A percentile compares a stretch with the other conserved stretches of the same genome.
Conservation (phyloP, 768 basidiomycete species). For the Tubosaeta sp. region DNA sequence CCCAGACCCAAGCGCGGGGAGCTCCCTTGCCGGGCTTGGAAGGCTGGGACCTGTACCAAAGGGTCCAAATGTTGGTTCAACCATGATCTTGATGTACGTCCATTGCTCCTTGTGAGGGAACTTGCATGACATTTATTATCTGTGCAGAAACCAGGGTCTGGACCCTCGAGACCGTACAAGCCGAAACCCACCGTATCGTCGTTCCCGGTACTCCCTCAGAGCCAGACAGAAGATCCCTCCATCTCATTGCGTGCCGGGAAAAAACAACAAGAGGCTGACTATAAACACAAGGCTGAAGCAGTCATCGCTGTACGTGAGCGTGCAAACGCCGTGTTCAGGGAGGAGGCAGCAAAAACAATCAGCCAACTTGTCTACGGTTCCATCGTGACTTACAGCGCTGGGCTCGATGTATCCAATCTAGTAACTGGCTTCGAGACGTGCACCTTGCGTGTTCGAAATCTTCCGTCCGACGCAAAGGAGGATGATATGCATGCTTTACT, state of each 20-base stretch:
- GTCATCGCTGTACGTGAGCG: slow-evolving; percentile 10
- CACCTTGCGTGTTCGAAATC: slow-evolving; percentile 41
- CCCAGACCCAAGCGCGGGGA: slow-evolving; percentile 22
- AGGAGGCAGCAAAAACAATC: slow-evolving; percentile 41
- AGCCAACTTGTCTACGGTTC: slow-evolving; percentile 44
- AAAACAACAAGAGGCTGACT: neutral
- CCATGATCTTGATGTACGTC: slow-evolving; percentile 33
- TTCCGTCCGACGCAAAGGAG: slow-evolving; percentile 38
- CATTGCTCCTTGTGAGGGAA: neutral
- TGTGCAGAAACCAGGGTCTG: slow-evolving; percentile 9
- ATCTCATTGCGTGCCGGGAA: neutral
- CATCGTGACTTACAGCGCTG: slow-evolving; percentile 48
- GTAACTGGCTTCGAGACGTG: slow-evolving; percentile 52
- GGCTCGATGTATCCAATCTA: slow-evolving; percentile 41
- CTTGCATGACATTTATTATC: neutral
- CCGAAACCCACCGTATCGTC: neutral
- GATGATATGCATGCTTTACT: slow-evolving; percentile 43
- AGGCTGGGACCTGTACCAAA: slow-evolving; percentile 34
- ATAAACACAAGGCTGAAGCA: slow-evolving; percentile 11
- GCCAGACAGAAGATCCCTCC: neutral
- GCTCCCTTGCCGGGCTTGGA: slow-evolving; percentile 31
- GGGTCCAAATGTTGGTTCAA: slow-evolving; percentile 34
- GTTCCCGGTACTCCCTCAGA: neutral
- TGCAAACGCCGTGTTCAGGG: slow-evolving; percentile 14
- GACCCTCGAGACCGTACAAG: neutral